Evolutionary conservation across 139 green algal genomes (phyloP).

Genomic region (Raphidocelis subcapitata): DNA sequence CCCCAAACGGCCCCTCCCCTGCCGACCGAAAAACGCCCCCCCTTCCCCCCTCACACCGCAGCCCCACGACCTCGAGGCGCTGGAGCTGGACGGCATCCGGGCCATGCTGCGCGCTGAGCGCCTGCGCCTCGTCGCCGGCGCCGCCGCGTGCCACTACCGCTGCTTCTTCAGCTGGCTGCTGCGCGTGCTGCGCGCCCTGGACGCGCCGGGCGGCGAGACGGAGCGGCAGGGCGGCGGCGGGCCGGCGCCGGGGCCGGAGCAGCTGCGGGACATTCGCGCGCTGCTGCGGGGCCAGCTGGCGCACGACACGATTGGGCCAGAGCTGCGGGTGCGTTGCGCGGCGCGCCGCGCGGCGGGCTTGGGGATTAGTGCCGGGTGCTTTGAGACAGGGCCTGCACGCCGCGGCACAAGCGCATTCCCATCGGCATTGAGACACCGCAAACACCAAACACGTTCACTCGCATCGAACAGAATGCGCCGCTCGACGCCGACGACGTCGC

Average conservation of each 20-base stretch:
- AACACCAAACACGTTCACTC: too few relatives aligned
- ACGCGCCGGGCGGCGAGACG: constrained; percentile 27
- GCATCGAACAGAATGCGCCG: background rate
- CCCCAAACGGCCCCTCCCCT: too few relatives aligned
- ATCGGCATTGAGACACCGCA: too few relatives aligned
- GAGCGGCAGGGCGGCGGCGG: constrained; percentile 4
- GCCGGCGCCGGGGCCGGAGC: constrained; percentile 7
- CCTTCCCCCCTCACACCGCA: too few relatives aligned
- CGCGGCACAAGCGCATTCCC: too few relatives aligned
- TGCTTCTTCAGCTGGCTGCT: constrained; percentile 72
- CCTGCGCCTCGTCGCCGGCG: constrained; percentile 36
- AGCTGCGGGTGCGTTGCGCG: constrained; percentile 36
- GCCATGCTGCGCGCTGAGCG: constrained; percentile 51
- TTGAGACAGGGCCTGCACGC: background rate
- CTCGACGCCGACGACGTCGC: background rate
- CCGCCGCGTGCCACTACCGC: constrained; percentile 46
- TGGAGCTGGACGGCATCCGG: constrained; percentile 42
- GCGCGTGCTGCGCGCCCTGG: constrained; percentile 36
- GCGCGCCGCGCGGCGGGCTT: too few relatives aligned
- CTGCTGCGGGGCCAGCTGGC: constrained; percentile 52
- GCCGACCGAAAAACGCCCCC: too few relatives aligned
- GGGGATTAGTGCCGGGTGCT: background rate
- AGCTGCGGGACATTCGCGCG: constrained; percentile 26
- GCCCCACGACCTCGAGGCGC: constrained; percentile 15
- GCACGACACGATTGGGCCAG: constrained; percentile 37